Evolutionary conservation across 352 stramenopile species (phyloP).

Genomic region (Globisporangium cystogenes): DNA sequence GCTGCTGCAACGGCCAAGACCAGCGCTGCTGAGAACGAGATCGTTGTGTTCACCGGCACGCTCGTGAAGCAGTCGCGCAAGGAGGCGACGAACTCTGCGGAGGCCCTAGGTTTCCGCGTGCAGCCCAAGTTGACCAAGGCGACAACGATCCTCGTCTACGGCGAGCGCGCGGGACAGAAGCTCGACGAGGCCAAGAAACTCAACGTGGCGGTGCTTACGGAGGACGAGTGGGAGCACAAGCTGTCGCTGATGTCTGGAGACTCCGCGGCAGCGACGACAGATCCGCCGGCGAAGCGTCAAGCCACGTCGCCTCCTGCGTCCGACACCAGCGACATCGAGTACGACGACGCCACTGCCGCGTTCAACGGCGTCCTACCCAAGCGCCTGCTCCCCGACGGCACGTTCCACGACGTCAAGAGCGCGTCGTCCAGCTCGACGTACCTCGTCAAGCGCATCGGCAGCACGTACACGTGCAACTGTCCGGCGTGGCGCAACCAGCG

Average conservation of each 20-base stretch:
- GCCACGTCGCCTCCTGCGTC: neutral
- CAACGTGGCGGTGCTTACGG: slow-evolving; percentile 18
- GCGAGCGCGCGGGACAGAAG: slow-evolving; percentile 23
- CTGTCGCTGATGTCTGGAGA: slow-evolving; percentile 1
- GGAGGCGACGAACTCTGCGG: slow-evolving; percentile 17
- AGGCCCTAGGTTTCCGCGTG: slow-evolving; percentile 23
- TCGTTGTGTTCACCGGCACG: slow-evolving; percentile 54
- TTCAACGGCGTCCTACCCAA: slow-evolving; percentile 37
- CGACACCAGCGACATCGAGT: slow-evolving; percentile 13
- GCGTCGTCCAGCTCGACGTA: slow-evolving; percentile 50
- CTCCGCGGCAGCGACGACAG: neutral
- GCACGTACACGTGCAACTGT: slow-evolving; percentile 54
- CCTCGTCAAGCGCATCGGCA: slow-evolving; percentile 40
- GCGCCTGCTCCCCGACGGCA: slow-evolving; percentile 27
- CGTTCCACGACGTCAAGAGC: slow-evolving; percentile 42
- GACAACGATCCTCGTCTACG: slow-evolving; percentile 27
- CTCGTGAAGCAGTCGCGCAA: slow-evolving; percentile 26
- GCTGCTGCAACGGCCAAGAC: neutral
- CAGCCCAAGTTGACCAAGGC: slow-evolving; percentile 21
- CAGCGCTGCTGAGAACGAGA: slow-evolving; percentile 4
- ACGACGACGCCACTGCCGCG: slow-evolving; percentile 36
- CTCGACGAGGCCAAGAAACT: slow-evolving; percentile 25
- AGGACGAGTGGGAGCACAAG: slow-evolving; percentile 30
- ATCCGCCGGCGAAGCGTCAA: slow-evolving; percentile 14
- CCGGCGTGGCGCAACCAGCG: slow-evolving; percentile 65